These are phyloP conservation scores for Candida pseudoviswanathii DNA, from an alignment of 1,139 yeast genomes.

Conservation along the genomic window DNA sequence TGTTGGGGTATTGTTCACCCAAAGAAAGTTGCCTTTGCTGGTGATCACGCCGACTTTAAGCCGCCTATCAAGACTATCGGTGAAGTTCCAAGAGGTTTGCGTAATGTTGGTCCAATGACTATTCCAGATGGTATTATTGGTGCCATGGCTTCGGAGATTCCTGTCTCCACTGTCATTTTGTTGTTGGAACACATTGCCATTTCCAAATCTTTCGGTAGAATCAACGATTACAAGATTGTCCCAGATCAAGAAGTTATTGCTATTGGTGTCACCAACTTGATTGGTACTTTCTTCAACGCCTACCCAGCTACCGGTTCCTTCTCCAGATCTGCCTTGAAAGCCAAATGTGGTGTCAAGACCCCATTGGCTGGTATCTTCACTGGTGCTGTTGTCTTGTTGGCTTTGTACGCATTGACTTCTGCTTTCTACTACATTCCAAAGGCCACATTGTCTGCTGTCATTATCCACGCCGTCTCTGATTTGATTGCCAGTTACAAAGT, in stretches of 20 bases:
- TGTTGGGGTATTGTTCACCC: slow-evolving; percentile 78
- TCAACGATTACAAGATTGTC: slow-evolving; percentile 85
- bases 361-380: slow-evolving; percentile 93
- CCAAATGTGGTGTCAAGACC: slow-evolving; percentile 94
- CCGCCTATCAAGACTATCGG: slow-evolving; percentile 69
- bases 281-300: slow-evolving; percentile 90
- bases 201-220: slow-evolving; percentile 89
- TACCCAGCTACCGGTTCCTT: slow-evolving; percentile 97
- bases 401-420: slow-evolving; percentile 78
- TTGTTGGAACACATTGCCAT: slow-evolving; percentile 92
- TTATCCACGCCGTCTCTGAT: slow-evolving; percentile 94
- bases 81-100: slow-evolving; percentile 78
- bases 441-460: slow-evolving; percentile 82
- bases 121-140: slow-evolving; percentile 63
- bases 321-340: slow-evolving; percentile 90
- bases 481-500: slow-evolving; percentile 73
- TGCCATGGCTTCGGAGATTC: slow-evolving; percentile 74
- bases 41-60: slow-evolving; percentile 32
- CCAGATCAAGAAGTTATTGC: slow-evolving; percentile 96
- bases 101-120: slow-evolving; percentile 71
- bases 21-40: slow-evolving; percentile 52
- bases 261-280: slow-evolving; percentile 86
- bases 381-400: slow-evolving; percentile 84
- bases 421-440: slow-evolving; percentile 90
- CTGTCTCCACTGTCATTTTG: slow-evolving; percentile 80